These are phyloP conservation scores for Colletotrichum godetiae DNA, from an alignment of 2,329 filamentous ascomycete species.

Conservation along the genomic window DNA sequence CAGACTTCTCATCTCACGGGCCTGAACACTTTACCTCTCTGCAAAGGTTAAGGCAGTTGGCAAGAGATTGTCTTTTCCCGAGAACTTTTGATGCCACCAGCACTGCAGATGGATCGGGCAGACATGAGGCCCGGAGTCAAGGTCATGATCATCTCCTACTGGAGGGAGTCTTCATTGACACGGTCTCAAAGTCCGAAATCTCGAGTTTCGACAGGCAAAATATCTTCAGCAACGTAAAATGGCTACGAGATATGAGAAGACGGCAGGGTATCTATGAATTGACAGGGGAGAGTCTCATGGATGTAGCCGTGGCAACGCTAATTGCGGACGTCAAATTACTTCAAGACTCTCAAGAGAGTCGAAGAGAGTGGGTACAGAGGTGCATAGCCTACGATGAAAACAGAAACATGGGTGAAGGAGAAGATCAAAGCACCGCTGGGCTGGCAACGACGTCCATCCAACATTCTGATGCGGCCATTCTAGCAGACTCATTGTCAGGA, in stretches of 20 bases:
- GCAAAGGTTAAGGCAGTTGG: constrained; percentile 2
- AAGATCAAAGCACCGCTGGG: background rate
- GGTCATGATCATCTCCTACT: background rate
- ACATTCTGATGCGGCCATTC: background rate
- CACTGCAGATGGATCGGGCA: background rate
- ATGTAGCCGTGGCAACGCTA: constrained; percentile 8
- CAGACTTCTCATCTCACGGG: constrained; percentile 14
- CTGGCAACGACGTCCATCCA: background rate
- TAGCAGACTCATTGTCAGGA: background rate
- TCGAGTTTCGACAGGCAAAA: background rate
- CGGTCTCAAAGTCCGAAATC: background rate
- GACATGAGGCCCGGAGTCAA: background rate
- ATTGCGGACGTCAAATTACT: background rate
- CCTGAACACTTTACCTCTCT: background rate
- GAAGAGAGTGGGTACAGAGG: background rate
- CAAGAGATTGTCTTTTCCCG: background rate
- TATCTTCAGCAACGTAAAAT: constrained; percentile 8
- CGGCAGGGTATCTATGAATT: background rate
- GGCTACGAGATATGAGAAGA: constrained; percentile 7
- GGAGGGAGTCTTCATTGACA: background rate
- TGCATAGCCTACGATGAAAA: constrained; percentile 7
- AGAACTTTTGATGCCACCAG: constrained; percentile 2
- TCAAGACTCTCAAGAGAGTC: background rate
- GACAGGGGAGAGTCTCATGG: background rate
- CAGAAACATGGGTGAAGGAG: background rate